Conservation (phyloP, 129 eudicot species). For the Gnaphalium uliginosum region DNA sequence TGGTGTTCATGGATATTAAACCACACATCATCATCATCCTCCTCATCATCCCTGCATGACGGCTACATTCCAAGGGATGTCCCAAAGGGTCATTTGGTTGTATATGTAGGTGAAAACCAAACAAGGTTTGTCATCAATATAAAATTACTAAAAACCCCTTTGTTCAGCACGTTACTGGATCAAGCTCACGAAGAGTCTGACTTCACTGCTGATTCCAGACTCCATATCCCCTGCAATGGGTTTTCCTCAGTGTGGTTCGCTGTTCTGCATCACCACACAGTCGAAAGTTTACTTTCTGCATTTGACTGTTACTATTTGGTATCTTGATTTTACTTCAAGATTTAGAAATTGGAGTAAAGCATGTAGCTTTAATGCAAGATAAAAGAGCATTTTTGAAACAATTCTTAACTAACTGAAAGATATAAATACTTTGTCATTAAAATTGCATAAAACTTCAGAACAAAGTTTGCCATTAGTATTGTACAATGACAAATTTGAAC, state of each 20-base stretch:
- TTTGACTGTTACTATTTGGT: conserved; percentile 16
- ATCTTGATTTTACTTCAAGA: conserved; percentile 12
- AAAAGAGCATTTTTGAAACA: background rate
- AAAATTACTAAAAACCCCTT: conserved; percentile 41
- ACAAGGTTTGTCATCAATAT: conserved; percentile 44
- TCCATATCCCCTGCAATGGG: conserved; percentile 55
- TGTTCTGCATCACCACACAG: background rate
- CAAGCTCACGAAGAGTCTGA: conserved; percentile 45
- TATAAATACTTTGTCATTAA: no score
- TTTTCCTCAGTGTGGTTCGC: conserved; percentile 23
- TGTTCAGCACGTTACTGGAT: conserved; percentile 42
- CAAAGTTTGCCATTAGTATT: no score
- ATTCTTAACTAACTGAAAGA: background rate
- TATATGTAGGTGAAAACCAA: conserved; percentile 49
- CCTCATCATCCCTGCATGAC: conserved; percentile 15
- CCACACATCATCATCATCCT: conserved; percentile 17
- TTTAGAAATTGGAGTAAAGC: conserved; percentile 13
- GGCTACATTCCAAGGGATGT: conserved; percentile 44
- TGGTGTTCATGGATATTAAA: conserved; percentile 27
- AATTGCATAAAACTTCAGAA: no score
- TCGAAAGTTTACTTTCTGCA: background rate
- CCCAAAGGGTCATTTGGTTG: conserved; percentile 56
- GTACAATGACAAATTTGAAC: background rate
- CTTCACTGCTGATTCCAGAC: conserved; percentile 41
- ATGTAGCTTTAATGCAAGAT: conserved; percentile 7